Percentiles rank a stretch among this genome's conserved stretches.
phyloP scores from a whole-genome alignment of 495 filamentous ascomycete genomes.

The Podospora conica region DNA sequence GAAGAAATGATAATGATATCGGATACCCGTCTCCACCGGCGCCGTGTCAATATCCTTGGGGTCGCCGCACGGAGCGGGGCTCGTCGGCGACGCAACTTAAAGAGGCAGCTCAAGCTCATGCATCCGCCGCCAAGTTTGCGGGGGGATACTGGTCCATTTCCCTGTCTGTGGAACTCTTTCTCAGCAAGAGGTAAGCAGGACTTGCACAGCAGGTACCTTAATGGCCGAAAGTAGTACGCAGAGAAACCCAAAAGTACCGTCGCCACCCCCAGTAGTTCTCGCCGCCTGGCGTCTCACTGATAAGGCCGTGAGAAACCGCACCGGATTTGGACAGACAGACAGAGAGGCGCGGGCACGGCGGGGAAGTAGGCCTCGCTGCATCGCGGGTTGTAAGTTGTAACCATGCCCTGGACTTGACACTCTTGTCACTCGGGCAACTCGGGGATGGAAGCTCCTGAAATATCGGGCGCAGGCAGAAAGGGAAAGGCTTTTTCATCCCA shows the following conservation, averaged over 20 bases:
- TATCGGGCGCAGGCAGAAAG: not conserved
- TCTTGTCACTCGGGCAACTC: not conserved
- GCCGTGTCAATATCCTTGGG: not conserved
- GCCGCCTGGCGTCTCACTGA: not conserved
- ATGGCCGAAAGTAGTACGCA: too few species aligned
- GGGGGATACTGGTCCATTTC: not conserved
- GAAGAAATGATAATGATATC: not conserved
- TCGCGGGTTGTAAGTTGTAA: too few species aligned
- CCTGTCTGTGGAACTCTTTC: not conserved
- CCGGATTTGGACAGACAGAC: not conserved
- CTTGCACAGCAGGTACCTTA: too few species aligned
- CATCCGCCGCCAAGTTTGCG: not conserved
- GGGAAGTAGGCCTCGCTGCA: not conserved
- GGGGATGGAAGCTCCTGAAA: not conserved
- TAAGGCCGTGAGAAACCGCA: not conserved
- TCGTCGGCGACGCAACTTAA: not conserved
- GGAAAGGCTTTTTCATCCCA: not conserved
- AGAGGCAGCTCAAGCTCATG: not conserved
- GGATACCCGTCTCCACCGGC: not conserved
- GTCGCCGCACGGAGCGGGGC: not conserved
- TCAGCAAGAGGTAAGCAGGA: not conserved
- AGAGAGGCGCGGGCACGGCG: too few species aligned
- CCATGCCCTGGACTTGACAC: too few species aligned
- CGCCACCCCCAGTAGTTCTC: not conserved
- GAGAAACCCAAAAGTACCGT: not conserved